A percentile compares a stretch with the other conserved stretches of the same genome.
Conservation (phyloP, 2,329 filamentous ascomycete species). For the Cytospora schulzeri region DNA sequence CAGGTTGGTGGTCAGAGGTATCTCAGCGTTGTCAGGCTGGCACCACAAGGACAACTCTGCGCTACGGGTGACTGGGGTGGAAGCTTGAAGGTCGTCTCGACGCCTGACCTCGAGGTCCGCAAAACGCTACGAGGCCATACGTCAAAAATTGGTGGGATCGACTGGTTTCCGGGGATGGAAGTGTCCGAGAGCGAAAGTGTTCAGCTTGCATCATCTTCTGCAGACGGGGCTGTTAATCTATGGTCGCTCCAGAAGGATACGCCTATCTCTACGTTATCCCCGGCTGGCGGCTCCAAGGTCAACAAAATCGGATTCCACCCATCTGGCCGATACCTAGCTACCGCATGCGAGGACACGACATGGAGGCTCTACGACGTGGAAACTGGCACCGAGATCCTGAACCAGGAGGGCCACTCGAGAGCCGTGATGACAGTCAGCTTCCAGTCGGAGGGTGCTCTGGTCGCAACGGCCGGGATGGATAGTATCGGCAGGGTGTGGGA, state of each 20-base stretch:
- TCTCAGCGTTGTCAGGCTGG: conserved; percentile 88
- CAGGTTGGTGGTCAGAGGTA: conserved; percentile 91
- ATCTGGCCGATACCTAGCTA: conserved; percentile 84
- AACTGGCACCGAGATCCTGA: conserved; percentile 77
- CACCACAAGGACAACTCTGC: conserved; percentile 79
- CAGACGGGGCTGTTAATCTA: conserved; percentile 82
- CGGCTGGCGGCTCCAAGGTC: conserved; percentile 61
- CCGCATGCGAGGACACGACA: conserved; percentile 92
- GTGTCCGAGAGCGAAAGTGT: conserved; percentile 68
- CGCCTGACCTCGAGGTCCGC: conserved; percentile 80
- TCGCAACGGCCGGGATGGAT: conserved; percentile 91
- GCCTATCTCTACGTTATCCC: conserved; percentile 54
- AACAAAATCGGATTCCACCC: conserved; percentile 95
- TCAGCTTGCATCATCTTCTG: conserved; percentile 88
- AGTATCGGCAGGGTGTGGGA: conserved; percentile 97
- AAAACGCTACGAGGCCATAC: conserved; percentile 79
- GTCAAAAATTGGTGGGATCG: conserved; percentile 84
- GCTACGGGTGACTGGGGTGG: conserved; percentile 94
- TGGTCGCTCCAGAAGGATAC: conserved; percentile 90
- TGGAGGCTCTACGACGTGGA: conserved; percentile 96
- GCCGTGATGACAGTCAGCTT: conserved; percentile 91
- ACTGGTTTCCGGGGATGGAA: conserved; percentile 86
- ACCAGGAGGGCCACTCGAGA: conserved; percentile 93
- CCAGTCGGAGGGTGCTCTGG: conserved; percentile 84
- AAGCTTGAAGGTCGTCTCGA: conserved; percentile 80